Evolutionary conservation across 1,284 basidiomycete species (phyloP), one percentile per base, ranked within the genome.

Genomic region (Sanghuangporus baumii): DNA sequence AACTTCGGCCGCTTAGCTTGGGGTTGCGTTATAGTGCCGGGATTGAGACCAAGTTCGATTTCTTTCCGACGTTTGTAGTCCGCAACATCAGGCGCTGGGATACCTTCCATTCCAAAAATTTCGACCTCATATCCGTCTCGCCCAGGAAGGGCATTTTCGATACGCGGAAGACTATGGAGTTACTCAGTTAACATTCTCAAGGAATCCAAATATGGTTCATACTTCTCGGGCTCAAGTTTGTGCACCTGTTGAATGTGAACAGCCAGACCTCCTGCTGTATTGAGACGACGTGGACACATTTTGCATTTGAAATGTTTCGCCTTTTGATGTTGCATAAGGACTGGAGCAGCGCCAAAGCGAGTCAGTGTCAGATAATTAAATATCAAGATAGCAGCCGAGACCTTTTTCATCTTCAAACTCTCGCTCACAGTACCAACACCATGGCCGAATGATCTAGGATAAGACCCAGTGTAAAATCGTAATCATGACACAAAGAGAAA

Each of bases 361-460:
- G 37, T 65, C 40, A 61, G 40, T 46, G 26, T 52, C 59, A 9
- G 57, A 58, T 16, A 11, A 23, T 47, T 50, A 41, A 31, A 51
- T 50, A 43, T 14, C 50, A 46, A 18, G 51, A 34, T 23, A 47
- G 61, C 14, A 31, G 50, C 65, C 59, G 66, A 71, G 26, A 93
- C 93, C 93, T 78, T 96, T 96, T 76, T 96, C 94, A 84, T 97
- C 95, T 75, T 97, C 94, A 71, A 97, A 98, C 76, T 96, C 96
- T 74, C 95, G 88, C 78, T 99, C 96, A 81, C 96, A 98, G 76
- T 98, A 98, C 96, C 95, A 98, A 79, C 94, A 96, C 93, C 94
- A 96, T 18, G 94, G 93, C 47, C 91, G 89, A 69, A 95, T 85
- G 65, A 94, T 78, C 93, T 94, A 66, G 4, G 56, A 34, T 47